Base-by-base conservation (phyloP, 1,284 basidiomycete genomes). In the Sphaerobolus stellatus region DNA sequence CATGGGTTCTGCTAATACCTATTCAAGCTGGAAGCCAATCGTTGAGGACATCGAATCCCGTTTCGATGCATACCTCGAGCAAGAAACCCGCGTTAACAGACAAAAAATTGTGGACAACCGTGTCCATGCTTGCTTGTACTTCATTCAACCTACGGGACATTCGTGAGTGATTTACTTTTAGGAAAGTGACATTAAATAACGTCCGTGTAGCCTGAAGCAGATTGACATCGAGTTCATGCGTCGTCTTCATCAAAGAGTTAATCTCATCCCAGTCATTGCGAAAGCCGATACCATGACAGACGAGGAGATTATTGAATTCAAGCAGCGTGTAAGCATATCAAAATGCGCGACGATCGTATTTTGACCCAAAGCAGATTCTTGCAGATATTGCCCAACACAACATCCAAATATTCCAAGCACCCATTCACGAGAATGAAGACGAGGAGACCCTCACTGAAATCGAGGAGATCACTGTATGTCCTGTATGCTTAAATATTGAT, bases 181-280 rank as follows among this genome's bases (percentile, higher is more conserved):
- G 22, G 13, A 43, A 43, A 43, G 11, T 18, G 18, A 52, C 13
- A 11, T 9, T 30, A 22, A 43, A 8, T n/a, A 28, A 18, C 18
- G 46, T n/a, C 9, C 38, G 24, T 27, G 27, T 62, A 96, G 94
- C 9, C 79, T 98, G 66, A 96, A 96, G 75, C 92, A 93, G 59
- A 90, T 98, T 67, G 95, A 98, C 71, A 89, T 98, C 59, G 95
- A 98, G 72, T 97, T 97, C 73, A 97, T 98, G 94, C 86, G 92
- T 62, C 82, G 92, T 63, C 82, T 98, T 55, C 94, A 97, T 74
- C 91, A 89, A 64, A 94, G 91, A 73, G 94, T 98, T 76, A 98
- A 98, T 77, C 77, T 98, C 61, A 98, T 98, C 64, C 94, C 94
- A 52, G 83, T 98, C 68, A 97, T 98, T 65, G 94, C 94, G 58